A percentile compares a stretch with the other conserved stretches of the same genome.
Conservation (phyloP, 371 early-diverging fungal genomes). For the Mortierella sp. region DNA sequence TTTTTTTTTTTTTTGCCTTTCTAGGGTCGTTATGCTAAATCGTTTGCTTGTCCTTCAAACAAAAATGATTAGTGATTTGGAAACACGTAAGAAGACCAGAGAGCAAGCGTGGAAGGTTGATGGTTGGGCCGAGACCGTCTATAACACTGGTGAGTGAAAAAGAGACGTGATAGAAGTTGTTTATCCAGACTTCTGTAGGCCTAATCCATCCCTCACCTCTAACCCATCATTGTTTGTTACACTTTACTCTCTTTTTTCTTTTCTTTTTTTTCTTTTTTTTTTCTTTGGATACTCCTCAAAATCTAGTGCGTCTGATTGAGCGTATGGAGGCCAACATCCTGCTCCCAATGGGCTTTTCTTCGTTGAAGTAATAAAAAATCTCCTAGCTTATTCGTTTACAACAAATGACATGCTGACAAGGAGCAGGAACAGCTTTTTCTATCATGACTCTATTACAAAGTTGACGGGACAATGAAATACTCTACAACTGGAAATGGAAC, state of each 20-base stretch:
- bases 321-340: conserved; percentile 88
- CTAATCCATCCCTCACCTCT: neutral
- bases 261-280: conserved; percentile 6
- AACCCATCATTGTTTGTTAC: neutral
- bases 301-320: conserved; percentile 80
- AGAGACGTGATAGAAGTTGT: neutral
- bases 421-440: neutral
- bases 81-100: conserved; percentile 87
- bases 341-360: conserved; percentile 81
- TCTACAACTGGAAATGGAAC: conserved; percentile 18
- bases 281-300: too few species aligned
- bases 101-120: conserved; percentile 94
- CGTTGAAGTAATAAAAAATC: conserved; percentile 66
- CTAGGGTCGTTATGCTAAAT: neutral
- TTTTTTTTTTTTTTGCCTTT: neutral
- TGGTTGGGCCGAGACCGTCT: conserved; percentile 94
- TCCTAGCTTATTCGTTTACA: neutral
- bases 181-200: neutral
- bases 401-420: neutral
- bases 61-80: conserved; percentile 68
- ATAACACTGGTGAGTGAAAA: conserved; percentile 77
- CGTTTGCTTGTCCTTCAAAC: conserved; percentile 9
- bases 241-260: neutral
- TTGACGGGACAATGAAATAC: too few species aligned
- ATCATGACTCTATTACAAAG: neutral